Conservation (phyloP, 1,284 basidiomycete species). For the Xerocomus amazonicus region DNA sequence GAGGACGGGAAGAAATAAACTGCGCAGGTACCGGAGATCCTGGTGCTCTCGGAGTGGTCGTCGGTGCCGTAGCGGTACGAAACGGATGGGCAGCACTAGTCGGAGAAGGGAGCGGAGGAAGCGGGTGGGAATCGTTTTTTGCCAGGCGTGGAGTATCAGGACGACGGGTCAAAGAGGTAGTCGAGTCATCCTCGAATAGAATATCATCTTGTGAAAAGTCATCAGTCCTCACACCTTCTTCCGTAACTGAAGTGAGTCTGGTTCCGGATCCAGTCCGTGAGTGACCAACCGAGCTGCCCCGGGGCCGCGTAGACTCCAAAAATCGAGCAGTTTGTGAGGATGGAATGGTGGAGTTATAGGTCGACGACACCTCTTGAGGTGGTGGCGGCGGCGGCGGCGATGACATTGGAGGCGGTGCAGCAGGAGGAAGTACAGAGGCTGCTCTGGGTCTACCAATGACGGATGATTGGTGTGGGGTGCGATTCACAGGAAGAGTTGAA, state of each 20-base stretch:
- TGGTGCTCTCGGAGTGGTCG: slow-evolving; percentile 36
- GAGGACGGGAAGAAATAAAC: slow-evolving; percentile 44
- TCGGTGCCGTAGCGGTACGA: slow-evolving; percentile 30
- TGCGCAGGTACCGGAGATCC: slow-evolving; percentile 43
- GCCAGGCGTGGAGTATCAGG: slow-evolving; percentile 38
- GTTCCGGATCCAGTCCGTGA: slow-evolving; percentile 53
- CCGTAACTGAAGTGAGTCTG: slow-evolving; percentile 55
- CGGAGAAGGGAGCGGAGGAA: slow-evolving; percentile 63
- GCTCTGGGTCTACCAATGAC: slow-evolving; percentile 45
- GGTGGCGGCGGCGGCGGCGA: slow-evolving; percentile 64
- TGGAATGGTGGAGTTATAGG: slow-evolving; percentile 24
- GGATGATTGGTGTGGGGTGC: slow-evolving; percentile 28
- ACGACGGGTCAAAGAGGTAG: slow-evolving; percentile 26
- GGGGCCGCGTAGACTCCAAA: slow-evolving; percentile 40
- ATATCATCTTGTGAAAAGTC: slow-evolving; percentile 26
- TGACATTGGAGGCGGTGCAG: slow-evolving; percentile 58
- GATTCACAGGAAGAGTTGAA: slow-evolving; percentile 28
- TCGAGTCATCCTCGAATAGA: slow-evolving; percentile 32
- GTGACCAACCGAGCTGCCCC: slow-evolving; percentile 51
- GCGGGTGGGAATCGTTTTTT: slow-evolving; percentile 56
- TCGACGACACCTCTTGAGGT: slow-evolving; percentile 40
- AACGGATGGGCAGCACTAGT: slow-evolving; percentile 27
- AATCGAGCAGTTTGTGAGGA: slow-evolving; percentile 30
- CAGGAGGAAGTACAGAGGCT: slow-evolving; percentile 59
- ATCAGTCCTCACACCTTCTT: slow-evolving; percentile 49